Percentiles rank a stretch among this genome's conserved stretches.
Conservation (phyloP, 176 grass and related monocot genomes). For the Bothriochloa decipiens region DNA sequence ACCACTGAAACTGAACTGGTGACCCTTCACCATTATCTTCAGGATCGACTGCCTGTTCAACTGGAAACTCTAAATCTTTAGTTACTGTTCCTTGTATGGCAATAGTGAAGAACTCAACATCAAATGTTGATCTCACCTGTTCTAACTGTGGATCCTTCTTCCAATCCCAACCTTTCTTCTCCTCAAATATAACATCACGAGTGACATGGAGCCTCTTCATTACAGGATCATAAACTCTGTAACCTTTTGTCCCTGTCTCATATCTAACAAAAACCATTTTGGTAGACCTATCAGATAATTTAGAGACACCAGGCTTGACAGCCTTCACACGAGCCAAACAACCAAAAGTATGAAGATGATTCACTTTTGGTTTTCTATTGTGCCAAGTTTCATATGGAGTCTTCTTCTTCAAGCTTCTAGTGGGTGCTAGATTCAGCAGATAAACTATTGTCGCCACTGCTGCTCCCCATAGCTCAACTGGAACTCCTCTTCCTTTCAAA, state of each 20-base stretch:
- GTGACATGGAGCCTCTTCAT: fast-evolving
- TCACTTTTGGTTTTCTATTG: background rate
- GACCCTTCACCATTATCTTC: no score
- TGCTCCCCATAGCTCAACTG: background rate
- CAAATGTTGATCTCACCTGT: background rate
- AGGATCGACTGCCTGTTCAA: no score
- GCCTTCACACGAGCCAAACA: background rate
- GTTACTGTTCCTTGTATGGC: background rate
- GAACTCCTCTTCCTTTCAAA: background rate
- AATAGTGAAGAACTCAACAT: background rate
- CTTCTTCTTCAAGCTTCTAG: no score
- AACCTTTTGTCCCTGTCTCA: no score
- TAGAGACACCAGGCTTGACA: background rate
- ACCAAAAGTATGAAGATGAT: background rate
- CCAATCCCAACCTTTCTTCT: background rate
- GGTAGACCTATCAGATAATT: background rate
- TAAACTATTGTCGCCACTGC: background rate
- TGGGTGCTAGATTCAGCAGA: background rate
- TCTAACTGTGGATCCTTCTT: no score
- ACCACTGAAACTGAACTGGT: no score
- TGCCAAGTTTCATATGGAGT: background rate
- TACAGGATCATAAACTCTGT: background rate
- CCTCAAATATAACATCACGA: background rate
- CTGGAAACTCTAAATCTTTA: no score
- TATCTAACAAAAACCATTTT: background rate